A percentile compares a stretch with the other conserved stretches of the same genome.
Evolutionary conservation across 2,329 filamentous ascomycete genomes (phyloP).

Genomic region (Fusarium sp.): DNA sequence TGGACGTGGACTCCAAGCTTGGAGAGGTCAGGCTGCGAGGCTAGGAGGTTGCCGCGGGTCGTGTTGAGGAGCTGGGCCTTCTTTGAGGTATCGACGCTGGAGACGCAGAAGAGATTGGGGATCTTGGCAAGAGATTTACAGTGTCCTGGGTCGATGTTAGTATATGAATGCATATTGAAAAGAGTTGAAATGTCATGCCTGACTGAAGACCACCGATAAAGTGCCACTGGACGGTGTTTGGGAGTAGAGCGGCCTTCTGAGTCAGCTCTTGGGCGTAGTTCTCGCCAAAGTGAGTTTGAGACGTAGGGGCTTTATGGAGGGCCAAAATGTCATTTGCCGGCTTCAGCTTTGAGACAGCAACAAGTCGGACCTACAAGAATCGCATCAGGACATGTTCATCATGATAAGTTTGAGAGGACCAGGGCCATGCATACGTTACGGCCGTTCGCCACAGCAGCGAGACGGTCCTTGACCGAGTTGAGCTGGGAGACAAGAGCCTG

Average conservation of each 20-base stretch:
- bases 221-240: slow-evolving; percentile 86
- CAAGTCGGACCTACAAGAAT: slow-evolving; percentile 76
- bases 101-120: slow-evolving; percentile 90
- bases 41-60: slow-evolving; percentile 72
- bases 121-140: slow-evolving; percentile 89
- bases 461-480: slow-evolving; percentile 67
- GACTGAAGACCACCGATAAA: slow-evolving; percentile 96
- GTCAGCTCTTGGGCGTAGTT: slow-evolving; percentile 94
- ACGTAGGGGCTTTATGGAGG: slow-evolving; percentile 72
- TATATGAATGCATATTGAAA: background rate
- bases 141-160: slow-evolving; percentile 71
- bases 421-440: slow-evolving; percentile 60
- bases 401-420: background rate
- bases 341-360: slow-evolving; percentile 97
- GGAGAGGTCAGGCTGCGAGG: slow-evolving; percentile 52
- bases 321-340: slow-evolving; percentile 91
- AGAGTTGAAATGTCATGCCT: slow-evolving; percentile 51
- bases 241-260: slow-evolving; percentile 86
- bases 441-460: slow-evolving; percentile 65
- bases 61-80: slow-evolving; percentile 88
- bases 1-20: slow-evolving; percentile 85
- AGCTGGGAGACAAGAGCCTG: slow-evolving; percentile 73
- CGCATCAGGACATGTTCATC: slow-evolving; percentile 29
- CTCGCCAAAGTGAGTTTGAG: slow-evolving; percentile 89
- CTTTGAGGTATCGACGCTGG: slow-evolving; percentile 87